Evolutionary conservation across 2,329 filamentous ascomycete genomes (phyloP), one percentile per base, ranked within the genome.

Genomic region (Hypoxylon sp.): DNA sequence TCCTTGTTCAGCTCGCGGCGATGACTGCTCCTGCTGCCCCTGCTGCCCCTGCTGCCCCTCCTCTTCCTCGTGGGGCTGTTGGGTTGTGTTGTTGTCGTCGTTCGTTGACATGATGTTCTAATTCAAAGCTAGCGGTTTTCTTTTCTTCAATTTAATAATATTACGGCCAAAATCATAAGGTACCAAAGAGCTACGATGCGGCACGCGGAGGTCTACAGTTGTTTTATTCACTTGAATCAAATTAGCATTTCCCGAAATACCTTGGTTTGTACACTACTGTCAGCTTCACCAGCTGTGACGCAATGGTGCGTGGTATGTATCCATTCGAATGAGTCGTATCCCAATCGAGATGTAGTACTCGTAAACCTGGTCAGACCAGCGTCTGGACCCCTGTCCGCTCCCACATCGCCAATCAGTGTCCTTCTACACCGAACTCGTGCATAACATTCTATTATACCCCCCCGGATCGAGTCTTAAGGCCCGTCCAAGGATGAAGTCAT

Each of bases 191-290:
- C 2, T 9, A 17, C 16, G n/a, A 4, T 5, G 25, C 7, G 30
- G n/a, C 32, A 9, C 29, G 38, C 30, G 41, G 55, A 47, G 25
- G 19, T 40, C 29, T 7, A n/a, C 29, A 7, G 29, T 50, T 52
- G 48, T 63, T 64, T 64, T 65, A 65, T 63, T 61, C 13, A 48
- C 29, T 36, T 23, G 13, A 26, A 4, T 29, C 16, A 11, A 43
- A 20, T 41, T 41, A 21, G 11, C 17, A 47, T 48, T 47, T 29
- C 30, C 25, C n/a, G 15, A 47, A 32, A 35, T 51, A 35, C 29
- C 46, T 54, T 59, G 40, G 8, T 50, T 25, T 6, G 21, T 25
- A 19, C 19, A 29, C 34, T 26, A 25, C 21, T 7, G 32, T 38
- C n/a, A 53, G 32, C 20, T 30, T 46, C 25, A 49, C 27, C 17